Conservation (phyloP, 768 basidiomycete species). For the Coprinopsis marcescibilis region DNA sequence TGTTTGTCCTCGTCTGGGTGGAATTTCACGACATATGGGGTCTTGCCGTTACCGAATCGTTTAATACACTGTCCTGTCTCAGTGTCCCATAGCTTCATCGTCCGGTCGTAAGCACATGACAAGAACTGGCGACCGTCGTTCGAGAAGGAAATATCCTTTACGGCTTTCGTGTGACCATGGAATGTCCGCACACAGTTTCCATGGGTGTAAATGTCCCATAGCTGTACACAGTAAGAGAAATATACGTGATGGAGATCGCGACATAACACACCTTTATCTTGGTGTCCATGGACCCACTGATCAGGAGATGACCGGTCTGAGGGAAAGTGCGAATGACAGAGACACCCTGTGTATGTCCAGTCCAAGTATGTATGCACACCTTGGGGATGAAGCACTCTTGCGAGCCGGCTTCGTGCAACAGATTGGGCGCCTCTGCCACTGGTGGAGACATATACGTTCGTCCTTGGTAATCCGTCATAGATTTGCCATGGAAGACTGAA, state of each 20-base stretch:
- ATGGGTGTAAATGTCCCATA: constrained; percentile 97
- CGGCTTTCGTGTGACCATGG: constrained; percentile 93
- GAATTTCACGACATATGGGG: constrained; percentile 92
- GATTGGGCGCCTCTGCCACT: constrained; percentile 78
- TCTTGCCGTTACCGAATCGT: constrained; percentile 96
- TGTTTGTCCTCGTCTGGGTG: constrained; percentile 97
- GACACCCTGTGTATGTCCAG: constrained; percentile 94
- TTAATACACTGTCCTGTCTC: constrained; percentile 97
- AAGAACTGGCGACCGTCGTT: constrained; percentile 88
- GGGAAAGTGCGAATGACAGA: constrained; percentile 94
- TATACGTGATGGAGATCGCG: constrained; percentile 1
- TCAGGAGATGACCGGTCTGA: constrained; percentile 83
- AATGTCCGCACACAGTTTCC: constrained; percentile 96
- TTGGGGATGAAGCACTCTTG: constrained; percentile 95
- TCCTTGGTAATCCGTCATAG: constrained; percentile 94
- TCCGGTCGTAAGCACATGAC: constrained; percentile 91
- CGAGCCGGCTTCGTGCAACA: constrained; percentile 71
- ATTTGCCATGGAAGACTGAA: constrained; percentile 96
- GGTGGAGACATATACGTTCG: constrained; percentile 98
- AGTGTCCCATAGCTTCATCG: constrained; percentile 99
- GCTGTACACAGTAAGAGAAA: constrained; percentile 37
- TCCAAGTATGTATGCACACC: constrained; percentile 95
- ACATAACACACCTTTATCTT: constrained; percentile 76
- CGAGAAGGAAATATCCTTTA: constrained; percentile 94
- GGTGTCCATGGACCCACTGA: constrained; percentile 96